A percentile compares a stretch with the other conserved stretches of the same genome.
Conservation (phyloP, 345 rosid genomes). For the Eucalyptus sp. region DNA sequence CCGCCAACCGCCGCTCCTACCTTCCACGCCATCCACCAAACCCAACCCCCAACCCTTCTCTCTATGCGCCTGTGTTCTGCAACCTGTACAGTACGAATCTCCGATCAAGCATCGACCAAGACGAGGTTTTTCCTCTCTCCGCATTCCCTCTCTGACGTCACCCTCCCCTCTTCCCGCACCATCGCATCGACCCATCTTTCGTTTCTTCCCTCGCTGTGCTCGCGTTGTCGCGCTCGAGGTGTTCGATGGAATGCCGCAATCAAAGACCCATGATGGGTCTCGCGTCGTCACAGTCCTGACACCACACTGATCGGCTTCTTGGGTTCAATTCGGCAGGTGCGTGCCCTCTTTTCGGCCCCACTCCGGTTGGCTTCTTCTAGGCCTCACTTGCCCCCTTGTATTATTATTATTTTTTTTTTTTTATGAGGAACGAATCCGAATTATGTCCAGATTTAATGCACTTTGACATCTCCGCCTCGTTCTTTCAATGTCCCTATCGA, state of each 20-base stretch:
- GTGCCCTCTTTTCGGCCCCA: not conserved
- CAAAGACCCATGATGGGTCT: not conserved
- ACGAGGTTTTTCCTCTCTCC: not conserved
- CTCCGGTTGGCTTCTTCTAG: not conserved
- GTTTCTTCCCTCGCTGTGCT: not conserved
- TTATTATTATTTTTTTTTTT: not conserved
- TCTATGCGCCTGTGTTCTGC: not conserved
- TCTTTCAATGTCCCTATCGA: not conserved
- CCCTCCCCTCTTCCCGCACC: not conserved
- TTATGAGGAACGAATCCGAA: not conserved
- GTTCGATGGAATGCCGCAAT: not conserved
- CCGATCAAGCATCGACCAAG: not conserved
- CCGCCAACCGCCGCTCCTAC: not conserved
- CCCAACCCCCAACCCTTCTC: not conserved
- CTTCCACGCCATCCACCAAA: not conserved
- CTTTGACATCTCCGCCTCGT: not conserved
- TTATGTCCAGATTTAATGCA: not conserved
- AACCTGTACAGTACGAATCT: not conserved
- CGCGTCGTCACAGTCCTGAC: not conserved
- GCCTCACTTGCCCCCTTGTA: not conserved
- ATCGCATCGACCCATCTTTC: not conserved
- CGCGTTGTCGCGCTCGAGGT: not conserved
- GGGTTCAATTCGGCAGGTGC: not conserved
- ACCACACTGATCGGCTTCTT: not conserved
- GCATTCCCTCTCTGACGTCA: not conserved